Evolutionary conservation across 2,329 filamentous ascomycete species (phyloP).

Genomic region (Seiridium unicorne): DNA sequence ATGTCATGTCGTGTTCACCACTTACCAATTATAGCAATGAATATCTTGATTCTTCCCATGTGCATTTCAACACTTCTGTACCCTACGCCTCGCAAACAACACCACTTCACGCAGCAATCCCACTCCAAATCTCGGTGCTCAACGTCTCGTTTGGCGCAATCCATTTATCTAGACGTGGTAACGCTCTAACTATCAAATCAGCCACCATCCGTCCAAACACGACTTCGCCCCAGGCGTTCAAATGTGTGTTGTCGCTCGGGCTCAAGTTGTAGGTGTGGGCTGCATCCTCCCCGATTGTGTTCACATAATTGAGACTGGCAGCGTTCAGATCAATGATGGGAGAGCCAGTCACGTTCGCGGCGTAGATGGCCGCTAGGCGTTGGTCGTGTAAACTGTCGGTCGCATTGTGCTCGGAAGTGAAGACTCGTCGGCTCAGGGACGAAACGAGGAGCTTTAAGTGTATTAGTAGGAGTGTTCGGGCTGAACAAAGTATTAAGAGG

Average conservation of each 20-base stretch:
- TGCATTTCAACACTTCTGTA: no score
- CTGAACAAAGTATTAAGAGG: background rate
- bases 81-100: background rate
- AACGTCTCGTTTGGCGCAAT: constrained; percentile 28
- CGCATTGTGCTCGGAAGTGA: constrained; percentile 33
- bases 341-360: constrained; percentile 37
- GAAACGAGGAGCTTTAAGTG: constrained; percentile 44
- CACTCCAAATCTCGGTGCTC: constrained; percentile 29
- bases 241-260: constrained; percentile 51
- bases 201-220: constrained; percentile 59
- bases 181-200: constrained; percentile 40
- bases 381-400: constrained; percentile 46
- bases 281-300: constrained; percentile 46
- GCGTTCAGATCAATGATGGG: constrained; percentile 49
- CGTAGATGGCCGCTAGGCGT: constrained; percentile 42
- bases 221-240: constrained; percentile 50
- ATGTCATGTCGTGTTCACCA: no score
- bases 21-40: no score
- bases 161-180: constrained; percentile 19
- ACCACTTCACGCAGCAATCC: constrained; percentile 30
- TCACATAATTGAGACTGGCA: constrained; percentile 48
- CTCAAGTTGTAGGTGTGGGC: constrained; percentile 45
- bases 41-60: no score
- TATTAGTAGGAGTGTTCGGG: background rate
- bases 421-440: constrained; percentile 50